phyloP scores from a whole-genome alignment of 2,329 filamentous ascomycete genomes.

The Coleophoma eucalyptorum region DNA sequence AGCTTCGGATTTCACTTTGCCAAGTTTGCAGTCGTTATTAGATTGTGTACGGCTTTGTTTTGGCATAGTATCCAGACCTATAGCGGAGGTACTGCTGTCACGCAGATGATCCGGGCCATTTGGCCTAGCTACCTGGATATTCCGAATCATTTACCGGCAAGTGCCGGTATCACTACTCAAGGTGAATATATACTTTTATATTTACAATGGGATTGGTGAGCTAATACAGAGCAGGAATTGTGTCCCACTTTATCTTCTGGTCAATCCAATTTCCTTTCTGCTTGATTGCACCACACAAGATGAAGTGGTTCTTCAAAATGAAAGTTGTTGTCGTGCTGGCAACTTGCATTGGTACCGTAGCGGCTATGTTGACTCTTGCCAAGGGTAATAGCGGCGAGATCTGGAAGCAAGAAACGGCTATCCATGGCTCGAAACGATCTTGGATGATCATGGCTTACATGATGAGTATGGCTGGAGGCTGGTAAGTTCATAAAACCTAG shows the following conservation, averaged over 20 bases:
- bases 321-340: constrained; percentile 31
- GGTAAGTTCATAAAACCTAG: too few relatives aligned
- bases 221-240: constrained; percentile 15
- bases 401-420: constrained; percentile 6
- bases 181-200: too few relatives aligned
- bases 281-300: constrained; percentile 38
- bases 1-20: constrained; percentile 8
- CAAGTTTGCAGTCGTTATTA: constrained; percentile 8
- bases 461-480: constrained; percentile 11
- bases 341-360: constrained; percentile 2
- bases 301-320: constrained; percentile 46
- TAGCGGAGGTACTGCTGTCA: constrained; percentile 19
- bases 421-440: constrained; percentile 3
- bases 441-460: constrained; percentile 10
- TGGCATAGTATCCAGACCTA: constrained; percentile 10
- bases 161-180: constrained; percentile 40
- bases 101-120: constrained; percentile 35
- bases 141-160: constrained; percentile 42
- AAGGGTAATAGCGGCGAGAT: neutral
- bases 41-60: constrained; percentile 11
- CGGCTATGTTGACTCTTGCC: constrained; percentile 5
- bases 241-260: constrained; percentile 35
- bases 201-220: constrained; percentile 45
- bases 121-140: constrained; percentile 45
- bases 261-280: constrained; percentile 29